Evolutionary conservation across 2,329 filamentous ascomycete species (phyloP).

Genomic region (Nemania diffusa): DNA sequence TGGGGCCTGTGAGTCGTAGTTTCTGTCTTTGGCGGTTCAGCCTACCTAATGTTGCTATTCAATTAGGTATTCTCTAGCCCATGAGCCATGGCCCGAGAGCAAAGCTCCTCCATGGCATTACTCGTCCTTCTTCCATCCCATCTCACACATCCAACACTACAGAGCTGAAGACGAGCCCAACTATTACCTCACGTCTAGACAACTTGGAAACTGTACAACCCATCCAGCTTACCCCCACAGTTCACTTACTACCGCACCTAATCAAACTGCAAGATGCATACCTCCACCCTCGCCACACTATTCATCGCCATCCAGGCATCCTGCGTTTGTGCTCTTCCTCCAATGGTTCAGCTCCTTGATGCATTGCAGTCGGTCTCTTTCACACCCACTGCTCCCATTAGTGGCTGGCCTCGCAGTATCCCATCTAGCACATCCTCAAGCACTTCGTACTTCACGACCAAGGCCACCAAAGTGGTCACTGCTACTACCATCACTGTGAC

Average conservation of each 20-base stretch:
- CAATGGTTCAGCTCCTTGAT: slow-evolving; percentile 15
- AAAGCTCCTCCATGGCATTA: neutral
- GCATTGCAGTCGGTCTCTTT: slow-evolving; percentile 17
- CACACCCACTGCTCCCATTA: slow-evolving; percentile 23
- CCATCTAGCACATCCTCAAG: slow-evolving; percentile 8
- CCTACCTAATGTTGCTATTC: neutral
- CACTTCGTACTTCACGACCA: slow-evolving; percentile 21
- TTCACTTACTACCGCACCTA: slow-evolving; percentile 6
- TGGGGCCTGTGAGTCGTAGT: neutral
- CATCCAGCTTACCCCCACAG: neutral
- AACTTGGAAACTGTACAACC: slow-evolving; percentile 16
- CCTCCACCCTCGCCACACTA: slow-evolving; percentile 21
- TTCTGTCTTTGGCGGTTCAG: neutral
- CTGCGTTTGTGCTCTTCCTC: slow-evolving; percentile 31
- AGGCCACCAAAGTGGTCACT: slow-evolving; percentile 20
- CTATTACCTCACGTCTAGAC: slow-evolving; percentile 7
- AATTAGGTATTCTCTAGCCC: too few relatives aligned
- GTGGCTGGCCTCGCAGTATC: slow-evolving; percentile 21
- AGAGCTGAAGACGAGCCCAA: neutral
- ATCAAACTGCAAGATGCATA: slow-evolving; percentile 29
- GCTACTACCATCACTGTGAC: slow-evolving; percentile 37
- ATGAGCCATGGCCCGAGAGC: neutral
- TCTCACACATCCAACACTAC: neutral
- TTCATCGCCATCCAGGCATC: slow-evolving; percentile 30
- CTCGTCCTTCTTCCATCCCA: slow-evolving; percentile 9